Evolutionary conservation across 2,329 filamentous ascomycete species (phyloP), one percentile per base, ranked within the genome.

Genomic region (Fusarium heterosporum): DNA sequence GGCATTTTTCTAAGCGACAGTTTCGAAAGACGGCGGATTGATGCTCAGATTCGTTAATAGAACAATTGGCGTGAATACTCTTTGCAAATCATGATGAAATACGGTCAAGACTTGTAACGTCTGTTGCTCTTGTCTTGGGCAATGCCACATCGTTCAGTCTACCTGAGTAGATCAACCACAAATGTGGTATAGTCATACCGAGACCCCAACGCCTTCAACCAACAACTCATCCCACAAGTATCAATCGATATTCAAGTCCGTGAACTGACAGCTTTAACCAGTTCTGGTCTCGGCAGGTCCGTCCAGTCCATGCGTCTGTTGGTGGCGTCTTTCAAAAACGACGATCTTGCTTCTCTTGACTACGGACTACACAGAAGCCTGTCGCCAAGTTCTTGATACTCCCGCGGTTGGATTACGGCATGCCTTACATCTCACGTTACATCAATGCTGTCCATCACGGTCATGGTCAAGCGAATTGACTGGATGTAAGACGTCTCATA

Each of bases 1-100:
- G 70, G 70, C 70, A 55, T 72, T 72, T 65, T 65, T 72, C 59
- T 40, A 28, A 61, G 39, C 28, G 47, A 50, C 34, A 61, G 25
- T 36, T 34, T 46, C 13, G 28, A 56, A n/a, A 55, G 30, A 41
- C 51, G 56, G 28, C 22, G 32, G 26, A 34, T 8, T 22, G 22
- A 22, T 22, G 50, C 53, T 48, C 59, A 36, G 25, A 26, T 42
- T 30, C n/a, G 17, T 16, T 36, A 6, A 8, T 45, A 41, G 22
- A 22, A 22, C 22, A 22, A 22, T 22, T 22, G 22, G 22, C 22
- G 22, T 22, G 22, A 22, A 22, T 22, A 22, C 22, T 22, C 22
- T 22, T 4, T 39, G 22, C 30, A 22, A 6, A 30, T 43, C 17
- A 22, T 25, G 38, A 16, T 8, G 16, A 39, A 19, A 34, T 17